Base-by-base conservation (phyloP, 805 yeast species). In the Komagataella mondaviorum region DNA sequence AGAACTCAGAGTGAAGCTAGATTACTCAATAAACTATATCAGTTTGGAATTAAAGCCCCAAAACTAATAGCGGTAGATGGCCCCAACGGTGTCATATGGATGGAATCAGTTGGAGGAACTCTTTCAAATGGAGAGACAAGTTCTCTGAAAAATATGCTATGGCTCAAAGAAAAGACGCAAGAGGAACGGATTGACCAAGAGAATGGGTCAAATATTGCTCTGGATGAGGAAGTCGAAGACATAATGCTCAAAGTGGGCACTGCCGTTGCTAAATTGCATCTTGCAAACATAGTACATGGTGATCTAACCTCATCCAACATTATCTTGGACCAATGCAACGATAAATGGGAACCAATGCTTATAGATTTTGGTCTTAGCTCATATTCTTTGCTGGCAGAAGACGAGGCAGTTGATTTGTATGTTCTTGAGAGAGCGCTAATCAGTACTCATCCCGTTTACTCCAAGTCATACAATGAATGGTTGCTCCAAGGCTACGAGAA, bases 331-430 rank as follows among this genome's bases (percentile, higher is more conserved):
- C 53, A 10, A 49, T 51, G 3, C 49, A 67, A 8, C 65, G 60
- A 54, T 23, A 22, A 16, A 6, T 50, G 44, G n/a, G 58, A 55
- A 6, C 88, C 95, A 0, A 77, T 71, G 39, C 65, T 93, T 56
- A 93, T 93, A 51, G 99, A 93, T 62, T 93, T 93, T 68, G 99
- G 99, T 0, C 71, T 93, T 17, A 85, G 95, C 2, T 80, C 89
- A 10, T 81, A 81, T 52, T 80, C 95, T 0, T 73, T 75, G 1
- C 63, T 88, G 55, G 76, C 85, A 0, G 99, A 93, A 59, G 98
- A 91, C 60, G 89, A 88, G 65, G 98, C 98, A 3, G 99, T 93
- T n/a, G 99, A 93, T 64, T 65, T 93, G 53, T 93, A 93, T 59
- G 98, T 93, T 8, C 67, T 93, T 54, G 99, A 93, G 65, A 72